Base-by-base conservation (phyloP, 805 yeast genomes). In the Starmerella floricola region DNA sequence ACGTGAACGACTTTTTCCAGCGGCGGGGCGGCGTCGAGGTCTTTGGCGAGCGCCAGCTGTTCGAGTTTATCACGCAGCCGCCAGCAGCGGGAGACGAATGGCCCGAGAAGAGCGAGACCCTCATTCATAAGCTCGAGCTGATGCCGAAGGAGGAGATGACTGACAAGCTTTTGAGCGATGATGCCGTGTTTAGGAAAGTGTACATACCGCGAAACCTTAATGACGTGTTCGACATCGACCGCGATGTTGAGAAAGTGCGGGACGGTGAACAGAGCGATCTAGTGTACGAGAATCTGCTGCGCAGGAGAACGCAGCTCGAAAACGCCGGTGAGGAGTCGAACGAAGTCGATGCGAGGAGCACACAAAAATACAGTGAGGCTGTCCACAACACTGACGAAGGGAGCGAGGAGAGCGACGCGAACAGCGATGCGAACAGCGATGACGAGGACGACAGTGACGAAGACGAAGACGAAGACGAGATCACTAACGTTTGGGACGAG, bases 1-100 rank as follows among this genome's bases (percentile, higher is more conserved):
- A 91, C 57, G 83, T 88, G 19, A 91, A 88, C 56, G 91, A 83
- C 54, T 91, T 79, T 60, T 91, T 91, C 55, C 69, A 77, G 47
- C 47, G 44, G 38, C 72, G 71, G 54, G 76, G 79, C 59, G 78
- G 78, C 29, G 83, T 87, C 32, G 71, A 73, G 39, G 79, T 84
- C 13, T 80, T 81, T 53, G 74, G 93, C 3, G 97, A 91, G 60
- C 70, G 94, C 47, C 67, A 75, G 26, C 70, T 91, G 18, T 91
- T 88, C 64, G 76, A 76, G 55, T 84, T 81, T 56, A 75, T 86
- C 20, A 79, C 64, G 1, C 36, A 38, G 3, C 49, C 51, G 8
- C 48, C 50, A 4, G 21, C 21, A 4, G 49, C 72, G n/a, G 64
- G 60, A 6, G 65, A 61, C 12, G 52, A 71, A 41, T 59, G 62